These are phyloP conservation scores for Xylariaceae sp. DNA, from an alignment of 2,329 filamentous ascomycete species.

Conservation along the genomic window DNA sequence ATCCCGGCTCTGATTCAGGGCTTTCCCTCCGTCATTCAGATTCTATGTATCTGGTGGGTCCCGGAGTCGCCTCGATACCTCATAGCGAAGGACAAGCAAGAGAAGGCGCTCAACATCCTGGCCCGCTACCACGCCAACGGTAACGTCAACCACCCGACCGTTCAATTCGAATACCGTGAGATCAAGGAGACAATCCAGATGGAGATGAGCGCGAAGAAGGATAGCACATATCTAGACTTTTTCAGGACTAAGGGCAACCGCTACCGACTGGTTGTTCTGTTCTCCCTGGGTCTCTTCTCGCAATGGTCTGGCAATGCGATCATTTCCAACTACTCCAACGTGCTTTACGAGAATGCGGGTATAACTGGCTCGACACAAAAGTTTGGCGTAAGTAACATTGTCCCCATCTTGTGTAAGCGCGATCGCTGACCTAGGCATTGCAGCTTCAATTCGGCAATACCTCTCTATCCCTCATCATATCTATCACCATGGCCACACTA, in stretches of 20 bases:
- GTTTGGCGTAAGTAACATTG: conserved; percentile 47
- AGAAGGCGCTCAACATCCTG: conserved; percentile 60
- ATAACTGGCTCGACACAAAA: conserved; percentile 52
- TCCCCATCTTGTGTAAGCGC: not conserved
- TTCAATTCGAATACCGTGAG: conserved; percentile 64
- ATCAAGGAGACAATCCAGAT: conserved; percentile 63
- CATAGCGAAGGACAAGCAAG: conserved; percentile 57
- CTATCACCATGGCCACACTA: conserved; percentile 56
- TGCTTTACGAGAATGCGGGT: conserved; percentile 60
- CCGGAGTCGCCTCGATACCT: conserved; percentile 50
- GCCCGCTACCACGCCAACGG: conserved; percentile 63
- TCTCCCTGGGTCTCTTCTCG: conserved; percentile 63
- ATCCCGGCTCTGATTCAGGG: conserved; percentile 55
- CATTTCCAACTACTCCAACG: conserved; percentile 62
- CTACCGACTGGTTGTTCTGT: conserved; percentile 57
- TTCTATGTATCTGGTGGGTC: conserved; percentile 54
- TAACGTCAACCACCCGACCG: conserved; percentile 55
- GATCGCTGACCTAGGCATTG: conserved; percentile 37
- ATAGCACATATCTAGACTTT: conserved; percentile 59
- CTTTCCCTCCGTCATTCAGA: conserved; percentile 53
- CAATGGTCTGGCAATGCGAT: conserved; percentile 67
- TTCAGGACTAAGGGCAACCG: conserved; percentile 62
- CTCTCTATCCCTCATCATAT: conserved; percentile 58
- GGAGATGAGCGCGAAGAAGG: conserved; percentile 54
- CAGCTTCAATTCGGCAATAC: conserved; percentile 55